Conservation (phyloP, 139 green algal species). For the Nannochloris sp. region DNA sequence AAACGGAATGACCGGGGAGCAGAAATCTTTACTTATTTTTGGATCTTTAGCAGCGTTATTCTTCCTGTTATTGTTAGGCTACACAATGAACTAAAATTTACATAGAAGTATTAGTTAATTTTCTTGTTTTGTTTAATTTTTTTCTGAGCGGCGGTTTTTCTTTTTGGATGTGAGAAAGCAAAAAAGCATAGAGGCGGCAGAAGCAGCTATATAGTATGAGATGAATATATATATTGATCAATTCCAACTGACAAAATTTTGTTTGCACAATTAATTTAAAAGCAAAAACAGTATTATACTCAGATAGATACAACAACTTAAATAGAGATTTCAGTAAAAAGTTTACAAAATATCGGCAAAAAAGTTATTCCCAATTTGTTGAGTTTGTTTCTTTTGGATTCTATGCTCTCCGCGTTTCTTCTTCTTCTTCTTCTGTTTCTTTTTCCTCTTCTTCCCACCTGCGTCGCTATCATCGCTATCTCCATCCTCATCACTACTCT, state of each 20-base stretch:
- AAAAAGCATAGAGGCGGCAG: too few relatives aligned
- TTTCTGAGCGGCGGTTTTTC: too few relatives aligned
- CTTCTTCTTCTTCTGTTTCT: slow-evolving; percentile 7
- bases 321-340: too few relatives aligned
- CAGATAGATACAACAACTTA: too few relatives aligned
- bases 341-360: slow-evolving; percentile 26
- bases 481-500: background rate
- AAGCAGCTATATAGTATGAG: too few relatives aligned
- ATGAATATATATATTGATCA: too few relatives aligned
- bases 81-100: slow-evolving; percentile 61
- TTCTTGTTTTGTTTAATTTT: background rate
- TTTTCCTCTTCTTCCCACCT: background rate
- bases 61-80: slow-evolving; percentile 80
- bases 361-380: slow-evolving; percentile 16
- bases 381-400: slow-evolving; percentile 19
- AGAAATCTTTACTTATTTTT: slow-evolving; percentile 91
- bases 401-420: slow-evolving; percentile 10
- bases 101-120: too few relatives aligned
- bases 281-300: too few relatives aligned
- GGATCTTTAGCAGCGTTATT: slow-evolving; percentile 77
- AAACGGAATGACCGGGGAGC: slow-evolving; percentile 80
- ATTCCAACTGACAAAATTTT: too few relatives aligned
- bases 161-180: too few relatives aligned
- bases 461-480: background rate
- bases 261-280: too few relatives aligned